phyloP scores from a whole-genome alignment of 768 basidiomycete species.

The Clitopilus passeckerianus region DNA sequence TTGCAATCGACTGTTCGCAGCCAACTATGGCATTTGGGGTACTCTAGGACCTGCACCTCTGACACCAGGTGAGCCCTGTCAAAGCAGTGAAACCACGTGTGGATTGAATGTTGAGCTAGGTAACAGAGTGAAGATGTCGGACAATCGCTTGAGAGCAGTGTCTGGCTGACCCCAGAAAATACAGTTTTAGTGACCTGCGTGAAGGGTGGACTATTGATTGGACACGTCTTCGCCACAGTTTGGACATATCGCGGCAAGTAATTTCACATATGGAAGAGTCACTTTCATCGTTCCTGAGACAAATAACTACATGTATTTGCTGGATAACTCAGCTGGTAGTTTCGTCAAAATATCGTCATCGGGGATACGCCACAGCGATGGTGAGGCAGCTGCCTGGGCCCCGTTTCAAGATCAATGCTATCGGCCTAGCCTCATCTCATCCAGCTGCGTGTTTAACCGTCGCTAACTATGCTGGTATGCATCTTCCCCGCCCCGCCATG shows the following conservation, averaged over 20 bases:
- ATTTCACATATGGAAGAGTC: too few relatives aligned
- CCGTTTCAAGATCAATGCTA: not conserved
- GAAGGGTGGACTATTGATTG: not conserved
- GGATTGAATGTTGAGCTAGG: not conserved
- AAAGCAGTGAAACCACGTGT: too few relatives aligned
- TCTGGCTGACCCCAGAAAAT: not conserved
- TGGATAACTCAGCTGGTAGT: not conserved
- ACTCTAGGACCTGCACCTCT: not conserved
- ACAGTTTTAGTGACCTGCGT: not conserved
- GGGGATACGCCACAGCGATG: not conserved
- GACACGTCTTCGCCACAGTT: not conserved
- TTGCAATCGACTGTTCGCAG: not conserved
- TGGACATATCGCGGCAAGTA: not conserved
- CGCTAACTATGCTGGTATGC: not conserved
- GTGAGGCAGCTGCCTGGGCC: not conserved
- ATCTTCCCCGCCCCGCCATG: not conserved
- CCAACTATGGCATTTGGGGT: slow-evolving; percentile 3
- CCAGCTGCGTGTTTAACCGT: not conserved
- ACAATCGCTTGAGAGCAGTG: not conserved
- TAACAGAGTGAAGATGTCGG: not conserved
- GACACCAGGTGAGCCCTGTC: not conserved
- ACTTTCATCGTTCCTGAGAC: too few relatives aligned
- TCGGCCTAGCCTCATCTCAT: not conserved
- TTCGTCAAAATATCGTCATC: not conserved
- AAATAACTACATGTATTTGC: not conserved